phyloP scores from a whole-genome alignment of 495 filamentous ascomycete genomes.

The Lasiosphaeria hispida region DNA sequence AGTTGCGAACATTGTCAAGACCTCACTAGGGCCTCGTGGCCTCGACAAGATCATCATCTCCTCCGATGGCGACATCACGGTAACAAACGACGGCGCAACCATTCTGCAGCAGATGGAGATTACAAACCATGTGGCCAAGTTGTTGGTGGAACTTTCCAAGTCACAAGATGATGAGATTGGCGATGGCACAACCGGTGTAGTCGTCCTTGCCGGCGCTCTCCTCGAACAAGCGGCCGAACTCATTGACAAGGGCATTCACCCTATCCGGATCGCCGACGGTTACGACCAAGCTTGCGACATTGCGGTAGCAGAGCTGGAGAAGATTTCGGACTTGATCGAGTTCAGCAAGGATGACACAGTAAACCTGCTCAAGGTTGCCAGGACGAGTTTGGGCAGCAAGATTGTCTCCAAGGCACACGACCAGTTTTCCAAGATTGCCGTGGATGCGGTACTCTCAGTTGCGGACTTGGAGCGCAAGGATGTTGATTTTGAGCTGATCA shows the following conservation, averaged over 20 bases:
- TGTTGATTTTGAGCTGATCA: slow-evolving; percentile 98
- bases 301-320: slow-evolving; percentile 85
- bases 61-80: slow-evolving; percentile 97
- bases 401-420: slow-evolving; percentile 99
- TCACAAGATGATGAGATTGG: slow-evolving; percentile 99
- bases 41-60: slow-evolving; percentile 99
- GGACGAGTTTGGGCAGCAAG: slow-evolving; percentile 96
- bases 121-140: slow-evolving; percentile 94
- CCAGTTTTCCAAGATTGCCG: slow-evolving; percentile 94
- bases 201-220: slow-evolving; percentile 91
- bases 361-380: slow-evolving; percentile 90
- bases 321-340: slow-evolving; percentile 84
- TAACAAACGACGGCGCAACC: slow-evolving; percentile 98
- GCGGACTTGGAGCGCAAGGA: slow-evolving; percentile 95
- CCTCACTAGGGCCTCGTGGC: slow-evolving; percentile 91
- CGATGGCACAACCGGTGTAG: slow-evolving; percentile 96
- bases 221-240: slow-evolving; percentile 97
- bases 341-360: slow-evolving; percentile 73
- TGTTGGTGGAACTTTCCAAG: slow-evolving; percentile 96
- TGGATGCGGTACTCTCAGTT: slow-evolving; percentile 94
- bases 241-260: slow-evolving; percentile 99
- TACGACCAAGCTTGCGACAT: slow-evolving; percentile 98
- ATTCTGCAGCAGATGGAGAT: slow-evolving; percentile 99
- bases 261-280: slow-evolving; percentile 95
- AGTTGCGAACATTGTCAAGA: slow-evolving; percentile 95